phyloP scores from a whole-genome alignment of 2,329 filamentous ascomycete species.

The Verticillium dahliae region DNA sequence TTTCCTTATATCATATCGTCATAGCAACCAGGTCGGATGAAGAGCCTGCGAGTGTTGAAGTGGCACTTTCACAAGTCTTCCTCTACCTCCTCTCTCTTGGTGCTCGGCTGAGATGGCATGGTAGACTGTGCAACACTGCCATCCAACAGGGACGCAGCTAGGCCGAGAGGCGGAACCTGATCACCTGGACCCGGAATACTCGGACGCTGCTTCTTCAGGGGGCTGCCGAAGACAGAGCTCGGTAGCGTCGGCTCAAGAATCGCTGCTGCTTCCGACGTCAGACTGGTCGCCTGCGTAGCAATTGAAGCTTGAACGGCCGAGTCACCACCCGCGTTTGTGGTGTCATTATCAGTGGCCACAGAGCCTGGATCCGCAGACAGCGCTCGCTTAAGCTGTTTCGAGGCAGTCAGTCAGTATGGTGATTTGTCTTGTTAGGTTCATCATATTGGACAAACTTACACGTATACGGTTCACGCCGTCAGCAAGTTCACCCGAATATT shows the following conservation, averaged over 20 bases:
- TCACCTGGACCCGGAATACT: conserved; percentile 5
- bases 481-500: conserved; percentile 66
- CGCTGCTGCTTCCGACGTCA: neutral
- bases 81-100: neutral
- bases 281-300: neutral
- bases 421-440: too few species aligned
- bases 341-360: conserved; percentile 28
- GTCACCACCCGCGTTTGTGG: neutral
- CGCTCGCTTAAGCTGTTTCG: conserved; percentile 65
- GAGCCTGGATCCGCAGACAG: conserved; percentile 61
- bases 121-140: neutral
- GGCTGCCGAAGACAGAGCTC: conserved; percentile 9
- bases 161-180: neutral
- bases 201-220: conserved; percentile 11
- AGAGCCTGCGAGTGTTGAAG: too few species aligned
- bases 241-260: neutral
- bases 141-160: neutral
- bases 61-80: neutral
- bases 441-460: conserved; percentile 38
- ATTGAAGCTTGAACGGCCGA: neutral
- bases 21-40: too few species aligned
- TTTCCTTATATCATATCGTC: too few species aligned
- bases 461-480: conserved; percentile 79
- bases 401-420: neutral
- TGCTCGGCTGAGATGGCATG: neutral